These are phyloP conservation scores for Platanus orientalis DNA, from an alignment of 164 flowering plant genomes.

Conservation along the genomic window DNA sequence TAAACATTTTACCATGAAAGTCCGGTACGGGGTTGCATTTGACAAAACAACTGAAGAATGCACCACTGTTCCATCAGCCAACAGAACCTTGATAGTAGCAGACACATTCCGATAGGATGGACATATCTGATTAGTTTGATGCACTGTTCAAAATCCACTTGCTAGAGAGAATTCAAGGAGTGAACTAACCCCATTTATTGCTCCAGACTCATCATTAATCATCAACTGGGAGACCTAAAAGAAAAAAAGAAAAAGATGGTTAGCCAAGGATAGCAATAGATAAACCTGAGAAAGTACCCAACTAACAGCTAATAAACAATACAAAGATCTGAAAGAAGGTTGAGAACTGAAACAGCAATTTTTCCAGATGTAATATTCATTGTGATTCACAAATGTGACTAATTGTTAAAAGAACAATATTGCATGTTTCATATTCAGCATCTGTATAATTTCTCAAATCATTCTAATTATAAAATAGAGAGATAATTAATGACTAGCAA, in stretches of 20 bases:
- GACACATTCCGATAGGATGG: conserved; percentile 11
- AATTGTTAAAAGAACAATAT: too few species aligned
- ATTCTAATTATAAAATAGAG: too few species aligned
- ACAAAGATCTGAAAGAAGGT: too few species aligned
- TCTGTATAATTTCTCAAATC: too few species aligned
- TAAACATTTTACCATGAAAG: conserved; percentile 66
- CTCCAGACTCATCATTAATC: conserved; percentile 47
- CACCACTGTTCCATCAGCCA: conserved; percentile 73
- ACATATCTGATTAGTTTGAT: conserved; percentile 4
- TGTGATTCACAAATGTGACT: too few species aligned
- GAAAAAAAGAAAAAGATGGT: too few species aligned
- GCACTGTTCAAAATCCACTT: background rate
- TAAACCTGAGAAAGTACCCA: conserved; percentile 5
- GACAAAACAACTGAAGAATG: conserved; percentile 76
- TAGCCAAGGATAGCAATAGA: background rate
- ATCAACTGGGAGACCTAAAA: conserved; percentile 59
- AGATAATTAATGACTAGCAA: too few species aligned
- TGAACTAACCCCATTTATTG: conserved; percentile 67
- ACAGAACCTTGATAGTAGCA: conserved; percentile 46
- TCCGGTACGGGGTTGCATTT: conserved; percentile 86
- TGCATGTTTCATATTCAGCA: too few species aligned
- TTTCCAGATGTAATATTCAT: too few species aligned
- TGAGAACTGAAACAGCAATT: too few species aligned
- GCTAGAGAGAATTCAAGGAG: conserved; percentile 1
- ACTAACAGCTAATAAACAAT: background rate